These are phyloP conservation scores for Catharanthus roseus DNA, from an alignment of 257 asterid genomes.

Conservation along the genomic window DNA sequence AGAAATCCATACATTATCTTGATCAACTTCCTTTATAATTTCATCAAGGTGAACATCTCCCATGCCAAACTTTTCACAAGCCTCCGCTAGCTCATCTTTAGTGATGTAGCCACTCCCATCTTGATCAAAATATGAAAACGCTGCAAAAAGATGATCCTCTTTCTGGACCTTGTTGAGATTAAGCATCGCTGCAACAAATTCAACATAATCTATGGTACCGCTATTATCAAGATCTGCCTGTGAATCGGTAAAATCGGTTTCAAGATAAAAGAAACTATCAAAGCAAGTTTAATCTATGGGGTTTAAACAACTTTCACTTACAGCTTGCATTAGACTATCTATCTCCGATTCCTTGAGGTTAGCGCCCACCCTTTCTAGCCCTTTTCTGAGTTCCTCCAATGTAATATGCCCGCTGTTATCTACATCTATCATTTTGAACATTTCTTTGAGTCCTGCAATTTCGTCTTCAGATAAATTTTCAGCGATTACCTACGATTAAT, in stretches of 20 bases:
- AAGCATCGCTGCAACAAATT: conserved; percentile 49
- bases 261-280: not conserved
- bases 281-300: not conserved
- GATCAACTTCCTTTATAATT: conserved; percentile 42
- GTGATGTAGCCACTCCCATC: conserved; percentile 53
- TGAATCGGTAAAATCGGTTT: not conserved
- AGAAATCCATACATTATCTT: conserved; percentile 29
- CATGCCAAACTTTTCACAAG: conserved; percentile 38
- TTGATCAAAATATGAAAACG: conserved; percentile 45
- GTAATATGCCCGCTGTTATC: conserved; percentile 49
- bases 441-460: conserved; percentile 45
- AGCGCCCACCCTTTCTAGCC: conserved; percentile 35
- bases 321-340: conserved; percentile 32
- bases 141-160: conserved; percentile 46
- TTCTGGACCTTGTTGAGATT: conserved; percentile 39
- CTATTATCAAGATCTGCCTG: conserved; percentile 48
- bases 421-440: conserved; percentile 43
- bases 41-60: conserved; percentile 38
- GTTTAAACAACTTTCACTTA: conserved; percentile 15
- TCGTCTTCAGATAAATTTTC: conserved; percentile 44
- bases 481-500: conserved; percentile 35
- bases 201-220: conserved; percentile 47
- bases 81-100: conserved; percentile 39
- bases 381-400: conserved; percentile 35
- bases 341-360: conserved; percentile 37